Evolutionary conservation across 140 eudicot genomes (phyloP), one percentile per base, ranked within the genome.

Genomic region (Senecio squalidus): DNA sequence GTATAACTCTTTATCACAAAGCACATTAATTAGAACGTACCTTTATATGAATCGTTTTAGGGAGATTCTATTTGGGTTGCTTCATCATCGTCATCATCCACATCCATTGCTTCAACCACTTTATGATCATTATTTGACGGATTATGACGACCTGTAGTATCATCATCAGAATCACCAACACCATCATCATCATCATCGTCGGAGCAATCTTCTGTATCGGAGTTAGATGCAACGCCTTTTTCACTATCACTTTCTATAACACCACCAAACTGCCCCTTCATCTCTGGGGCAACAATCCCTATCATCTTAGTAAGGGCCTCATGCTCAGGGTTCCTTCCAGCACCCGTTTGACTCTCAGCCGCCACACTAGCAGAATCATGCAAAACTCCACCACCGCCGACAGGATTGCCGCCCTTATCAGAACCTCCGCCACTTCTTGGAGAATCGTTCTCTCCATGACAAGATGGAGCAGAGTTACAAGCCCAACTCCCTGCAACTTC

Each of bases 401-500:
- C 44, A 25, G 72, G 47, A 17, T 69, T n/a, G 39, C 72, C 36
- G 9, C 54, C 69, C 1, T 29, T 66, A 1, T 66, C 79, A 13
- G 48, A 31, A 3, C 65, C 57, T 16, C 77, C 79, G 15, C 76
- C 77, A 54, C 76, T 67, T 47, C 76, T 74, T 0, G 73, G 94
- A 43, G 91, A 81, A 20, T 92, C 93, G 53, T 92, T 92, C 48
- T 92, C 96, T 34, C 94, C 96, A 4, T 82, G 88, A 22, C 83
- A 77, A 8, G 98, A 87, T 24, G 99, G 96, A 48, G 78, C 80
- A 2, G 96, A 77, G 55, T 76, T 76, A 58, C 70, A 72, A 17
- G 87, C 95, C 96, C 95, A 88, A 67, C 96, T 93, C 60, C 99
- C 99, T 11, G 78, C 84, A 68, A 82, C 93, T 73, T 93, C 96